Evolutionary conservation across 164 flowering plant genomes (phyloP).

Genomic region (Dillenia turbinata): DNA sequence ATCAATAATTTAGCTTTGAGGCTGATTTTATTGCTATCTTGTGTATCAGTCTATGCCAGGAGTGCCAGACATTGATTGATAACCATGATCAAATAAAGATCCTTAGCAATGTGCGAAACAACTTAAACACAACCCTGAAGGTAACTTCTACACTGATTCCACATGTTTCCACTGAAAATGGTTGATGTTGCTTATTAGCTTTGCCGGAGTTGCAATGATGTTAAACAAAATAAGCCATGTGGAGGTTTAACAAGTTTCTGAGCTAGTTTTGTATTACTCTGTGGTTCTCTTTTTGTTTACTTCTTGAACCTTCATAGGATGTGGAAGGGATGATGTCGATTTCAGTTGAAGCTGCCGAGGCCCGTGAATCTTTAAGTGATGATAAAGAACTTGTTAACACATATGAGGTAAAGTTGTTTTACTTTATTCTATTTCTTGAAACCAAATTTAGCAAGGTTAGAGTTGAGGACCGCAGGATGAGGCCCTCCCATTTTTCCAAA

Average conservation of each 20-base stretch:
- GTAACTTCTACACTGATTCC: conserved; percentile 11
- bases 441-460: background rate
- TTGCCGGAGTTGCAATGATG: too few species aligned
- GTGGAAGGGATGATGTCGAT: conserved; percentile 99
- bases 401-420: conserved; percentile 58
- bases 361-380: conserved; percentile 81
- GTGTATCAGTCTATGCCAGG: conserved; percentile 77
- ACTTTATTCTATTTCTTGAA: background rate
- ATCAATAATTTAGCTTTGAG: background rate
- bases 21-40: conserved; percentile 1
- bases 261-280: background rate
- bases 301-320: conserved; percentile 51
- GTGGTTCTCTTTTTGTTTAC: background rate
- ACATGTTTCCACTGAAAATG: background rate
- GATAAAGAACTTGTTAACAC: conserved; percentile 93
- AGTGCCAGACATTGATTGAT: conserved; percentile 95
- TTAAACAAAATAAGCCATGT: too few species aligned
- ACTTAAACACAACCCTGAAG: conserved; percentile 89
- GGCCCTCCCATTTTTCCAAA: too few species aligned
- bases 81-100: conserved; percentile 99
- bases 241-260: too few species aligned
- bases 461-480: too few species aligned
- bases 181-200: background rate
- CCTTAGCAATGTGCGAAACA: conserved; percentile 95
- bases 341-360: conserved; percentile 95